Conservation (phyloP, 2,329 filamentous ascomycete species). For the Pezicula radicicola region DNA sequence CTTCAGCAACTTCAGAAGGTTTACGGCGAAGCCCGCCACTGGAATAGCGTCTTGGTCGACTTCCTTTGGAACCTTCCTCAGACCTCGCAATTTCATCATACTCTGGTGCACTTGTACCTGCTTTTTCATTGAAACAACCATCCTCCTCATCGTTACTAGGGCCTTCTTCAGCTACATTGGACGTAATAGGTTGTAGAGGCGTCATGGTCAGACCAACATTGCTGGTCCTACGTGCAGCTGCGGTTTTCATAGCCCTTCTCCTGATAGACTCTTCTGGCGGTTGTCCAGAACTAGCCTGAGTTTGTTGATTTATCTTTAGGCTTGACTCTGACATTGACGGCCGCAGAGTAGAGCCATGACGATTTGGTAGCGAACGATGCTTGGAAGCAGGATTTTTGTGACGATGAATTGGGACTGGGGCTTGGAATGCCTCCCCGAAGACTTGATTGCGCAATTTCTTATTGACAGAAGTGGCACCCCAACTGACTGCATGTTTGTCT, state of each 20-base stretch:
- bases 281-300: slow-evolving; percentile 6
- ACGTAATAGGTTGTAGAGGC: slow-evolving; percentile 1
- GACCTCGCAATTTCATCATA: slow-evolving; percentile 40
- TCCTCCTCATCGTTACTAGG: slow-evolving; percentile 31
- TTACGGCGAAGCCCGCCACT: slow-evolving; percentile 77
- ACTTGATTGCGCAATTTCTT: slow-evolving; percentile 85
- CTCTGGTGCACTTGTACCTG: slow-evolving; percentile 63
- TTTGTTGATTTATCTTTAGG: slow-evolving; percentile 21
- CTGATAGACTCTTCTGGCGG: slow-evolving; percentile 42
- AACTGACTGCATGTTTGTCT: slow-evolving; percentile 61
- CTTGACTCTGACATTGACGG: slow-evolving; percentile 28
- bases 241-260: slow-evolving; percentile 24
- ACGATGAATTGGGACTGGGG: slow-evolving; percentile 76
- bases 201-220: slow-evolving; percentile 8
- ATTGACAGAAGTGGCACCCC: slow-evolving; percentile 92
- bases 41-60: slow-evolving; percentile 73
- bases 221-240: slow-evolving; percentile 16
- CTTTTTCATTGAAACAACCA: slow-evolving; percentile 34
- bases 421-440: slow-evolving; percentile 88
- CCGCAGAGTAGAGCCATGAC: slow-evolving; percentile 37
- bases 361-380: slow-evolving; percentile 58
- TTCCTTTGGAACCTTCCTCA: slow-evolving; percentile 14
- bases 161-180: slow-evolving; percentile 11
- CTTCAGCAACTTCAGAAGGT: slow-evolving; percentile 67
- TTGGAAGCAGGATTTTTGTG: slow-evolving; percentile 64